A percentile compares a stretch with the other conserved stretches of the same genome.
Conservation (phyloP, 495 filamentous ascomycete genomes). For the Aspergillus affinis region DNA sequence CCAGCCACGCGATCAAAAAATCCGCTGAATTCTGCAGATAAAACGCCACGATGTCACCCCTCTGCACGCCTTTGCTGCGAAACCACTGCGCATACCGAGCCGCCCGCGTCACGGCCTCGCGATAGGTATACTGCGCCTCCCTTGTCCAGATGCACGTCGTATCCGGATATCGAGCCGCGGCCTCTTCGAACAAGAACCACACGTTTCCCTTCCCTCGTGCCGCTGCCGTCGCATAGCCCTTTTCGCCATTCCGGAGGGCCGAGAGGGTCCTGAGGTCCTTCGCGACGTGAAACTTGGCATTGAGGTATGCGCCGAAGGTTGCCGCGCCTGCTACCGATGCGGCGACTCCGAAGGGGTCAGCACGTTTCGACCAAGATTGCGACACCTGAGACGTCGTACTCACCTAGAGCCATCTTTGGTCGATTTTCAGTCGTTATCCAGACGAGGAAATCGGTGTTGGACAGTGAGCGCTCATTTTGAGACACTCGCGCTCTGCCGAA, state of each 20-base stretch:
- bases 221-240: conserved; percentile 37
- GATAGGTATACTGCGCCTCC: conserved; percentile 61
- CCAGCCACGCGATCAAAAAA: conserved; percentile 66
- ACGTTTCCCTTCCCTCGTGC: conserved; percentile 52
- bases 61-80: conserved; percentile 55
- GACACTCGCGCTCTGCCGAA: too few species aligned
- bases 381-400: background rate
- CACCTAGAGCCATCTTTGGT: too few species aligned
- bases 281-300: conserved; percentile 65
- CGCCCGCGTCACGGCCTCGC: conserved; percentile 51
- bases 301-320: conserved; percentile 60
- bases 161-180: conserved; percentile 46
- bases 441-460: too few species aligned
- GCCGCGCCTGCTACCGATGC: conserved; percentile 46
- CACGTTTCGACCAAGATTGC: background rate
- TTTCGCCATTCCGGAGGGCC: conserved; percentile 30
- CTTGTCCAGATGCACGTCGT: conserved; percentile 67
- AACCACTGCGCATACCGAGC: conserved; percentile 69
- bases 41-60: conserved; percentile 66
- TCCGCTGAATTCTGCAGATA: conserved; percentile 69
- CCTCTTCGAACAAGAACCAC: conserved; percentile 66
- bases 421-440: too few species aligned
- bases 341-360: background rate
- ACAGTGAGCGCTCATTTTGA: too few species aligned
- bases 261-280: conserved; percentile 55